Percentiles rank a stretch among this genome's conserved stretches.
Conservation (phyloP, 2,329 filamentous ascomycete species). For the Calonectria fujianensis region DNA sequence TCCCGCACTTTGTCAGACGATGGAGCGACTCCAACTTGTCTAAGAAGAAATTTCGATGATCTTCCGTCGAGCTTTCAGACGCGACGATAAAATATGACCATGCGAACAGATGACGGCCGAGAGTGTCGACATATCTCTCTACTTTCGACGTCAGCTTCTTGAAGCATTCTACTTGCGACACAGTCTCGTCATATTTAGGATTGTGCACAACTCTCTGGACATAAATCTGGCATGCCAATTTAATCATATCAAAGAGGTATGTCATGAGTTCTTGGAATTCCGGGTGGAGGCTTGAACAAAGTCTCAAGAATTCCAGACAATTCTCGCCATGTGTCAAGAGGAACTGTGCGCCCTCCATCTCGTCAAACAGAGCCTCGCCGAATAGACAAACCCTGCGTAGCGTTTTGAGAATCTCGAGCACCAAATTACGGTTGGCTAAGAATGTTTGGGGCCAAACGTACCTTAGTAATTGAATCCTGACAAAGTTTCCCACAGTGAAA, state of each 20-base stretch:
- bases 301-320: conserved; percentile 37
- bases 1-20: conserved; percentile 13
- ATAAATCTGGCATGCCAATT: conserved; percentile 35
- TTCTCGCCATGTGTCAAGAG: conserved; percentile 31
- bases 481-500: conserved; percentile 23
- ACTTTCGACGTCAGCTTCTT: conserved; percentile 29
- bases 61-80: conserved; percentile 29
- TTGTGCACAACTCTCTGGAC: conserved; percentile 30
- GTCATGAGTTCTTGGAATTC: conserved; percentile 37
- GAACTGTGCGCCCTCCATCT: conserved; percentile 31
- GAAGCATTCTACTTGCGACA: conserved; percentile 23
- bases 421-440: background rate
- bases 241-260: conserved; percentile 36
- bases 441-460: background rate
- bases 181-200: conserved; percentile 22
- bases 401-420: background rate
- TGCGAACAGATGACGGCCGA: conserved; percentile 34
- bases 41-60: conserved; percentile 26
- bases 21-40: conserved; percentile 17
- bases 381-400: conserved; percentile 31
- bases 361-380: conserved; percentile 34
- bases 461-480: conserved; percentile 38
- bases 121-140: conserved; percentile 24
- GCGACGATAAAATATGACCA: conserved; percentile 41
- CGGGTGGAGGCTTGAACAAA: conserved; percentile 31